A percentile compares a stretch with the other conserved stretches of the same genome.
Conservation (phyloP, 2,329 filamentous ascomycete species). For the Microsporum canis region DNA sequence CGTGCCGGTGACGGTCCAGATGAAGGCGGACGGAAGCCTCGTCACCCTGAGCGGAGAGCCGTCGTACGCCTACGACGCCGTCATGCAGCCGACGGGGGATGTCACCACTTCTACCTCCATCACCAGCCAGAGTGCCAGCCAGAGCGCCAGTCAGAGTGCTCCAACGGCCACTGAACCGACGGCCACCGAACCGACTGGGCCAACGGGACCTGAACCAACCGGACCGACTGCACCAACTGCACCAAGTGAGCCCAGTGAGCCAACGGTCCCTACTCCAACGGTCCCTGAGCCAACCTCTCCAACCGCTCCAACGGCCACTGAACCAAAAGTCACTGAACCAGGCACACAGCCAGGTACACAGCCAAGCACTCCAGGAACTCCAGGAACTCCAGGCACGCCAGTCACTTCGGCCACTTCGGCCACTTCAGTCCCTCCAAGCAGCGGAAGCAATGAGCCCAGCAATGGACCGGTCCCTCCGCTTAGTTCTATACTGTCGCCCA, state of each 20-base stretch:
- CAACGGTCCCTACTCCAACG: neutral
- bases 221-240: neutral
- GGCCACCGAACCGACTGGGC: no score
- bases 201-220: no score
- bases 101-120: neutral
- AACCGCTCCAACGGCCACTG: neutral
- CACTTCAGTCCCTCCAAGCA: no score
- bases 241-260: neutral
- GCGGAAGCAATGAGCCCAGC: no score
- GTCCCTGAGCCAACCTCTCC: neutral
- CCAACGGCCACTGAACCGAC: no score
- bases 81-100: neutral
- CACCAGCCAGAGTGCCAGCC: neutral
- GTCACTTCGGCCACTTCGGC: no score
- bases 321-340: neutral
- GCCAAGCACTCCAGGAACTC: neutral
- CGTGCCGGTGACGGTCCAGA: slow-evolving; percentile 11
- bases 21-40: slow-evolving; percentile 8
- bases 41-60: neutral
- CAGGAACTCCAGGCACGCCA: no score
- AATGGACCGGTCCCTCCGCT: no score
- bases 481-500: no score
- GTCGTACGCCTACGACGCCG: neutral
- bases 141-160: neutral
- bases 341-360: neutral